phyloP scores from a whole-genome alignment of 169 alveolate species.

The Haemoproteus tartakovskyi region DNA sequence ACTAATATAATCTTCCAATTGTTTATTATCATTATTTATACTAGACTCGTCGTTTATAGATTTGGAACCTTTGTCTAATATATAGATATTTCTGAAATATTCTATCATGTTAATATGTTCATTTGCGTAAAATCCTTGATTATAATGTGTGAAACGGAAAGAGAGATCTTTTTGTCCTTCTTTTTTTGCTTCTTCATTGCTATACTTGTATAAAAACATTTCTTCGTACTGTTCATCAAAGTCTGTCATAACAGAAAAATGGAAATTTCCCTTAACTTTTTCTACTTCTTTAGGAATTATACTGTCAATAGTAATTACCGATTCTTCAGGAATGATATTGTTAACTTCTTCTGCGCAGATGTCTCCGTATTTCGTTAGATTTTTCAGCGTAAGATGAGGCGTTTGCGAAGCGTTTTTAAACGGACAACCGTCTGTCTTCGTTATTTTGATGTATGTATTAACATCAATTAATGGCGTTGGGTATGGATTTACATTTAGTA shows the following conservation, averaged over 20 bases:
- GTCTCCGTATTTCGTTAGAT: neutral
- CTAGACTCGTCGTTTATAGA: neutral
- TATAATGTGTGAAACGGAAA: slow-evolving; percentile 5
- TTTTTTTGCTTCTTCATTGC: neutral
- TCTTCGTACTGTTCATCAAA: slow-evolving; percentile 61
- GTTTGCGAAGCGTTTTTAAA: too few relatives aligned
- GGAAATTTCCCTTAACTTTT: neutral
- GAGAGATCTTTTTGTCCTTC: neutral
- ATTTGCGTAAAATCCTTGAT: slow-evolving; percentile 15
- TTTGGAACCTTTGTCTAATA: too few relatives aligned
- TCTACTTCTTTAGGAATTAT: neutral
- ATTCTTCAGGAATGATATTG: too few relatives aligned
- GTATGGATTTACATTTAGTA: slow-evolving; percentile 37
- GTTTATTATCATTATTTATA: neutral
- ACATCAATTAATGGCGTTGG: slow-evolving; percentile 13
- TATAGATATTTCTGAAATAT: too few relatives aligned
- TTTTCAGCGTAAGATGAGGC: neutral
- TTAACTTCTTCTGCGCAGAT: neutral
- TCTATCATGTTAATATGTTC: neutral
- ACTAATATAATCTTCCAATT: neutral
- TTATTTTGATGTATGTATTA: slow-evolving; percentile 1
- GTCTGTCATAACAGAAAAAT: slow-evolving; percentile 7
- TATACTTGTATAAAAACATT: slow-evolving; percentile 33
- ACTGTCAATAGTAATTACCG: too few relatives aligned
- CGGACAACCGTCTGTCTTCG: slow-evolving; percentile 7